These are phyloP conservation scores for Eremomyces bilateralis DNA, from an alignment of 495 filamentous ascomycete genomes.

Conservation along the genomic window DNA sequence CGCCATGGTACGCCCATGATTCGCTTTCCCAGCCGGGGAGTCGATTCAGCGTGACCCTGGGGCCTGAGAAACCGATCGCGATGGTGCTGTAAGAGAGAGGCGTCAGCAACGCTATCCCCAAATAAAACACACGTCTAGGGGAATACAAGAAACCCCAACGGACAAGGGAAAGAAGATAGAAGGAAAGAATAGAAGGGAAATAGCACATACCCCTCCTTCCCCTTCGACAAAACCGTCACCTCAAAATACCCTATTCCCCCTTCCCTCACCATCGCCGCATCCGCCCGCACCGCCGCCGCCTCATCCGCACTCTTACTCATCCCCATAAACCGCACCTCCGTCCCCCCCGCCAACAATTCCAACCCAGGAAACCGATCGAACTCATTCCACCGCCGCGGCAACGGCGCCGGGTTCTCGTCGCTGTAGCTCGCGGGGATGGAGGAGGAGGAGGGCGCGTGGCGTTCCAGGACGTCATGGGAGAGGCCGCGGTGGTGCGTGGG, in stretches of 20 bases:
- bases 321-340: conserved; percentile 56
- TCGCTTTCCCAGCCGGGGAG: conserved; percentile 90
- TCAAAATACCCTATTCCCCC: conserved; percentile 96
- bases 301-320: conserved; percentile 60
- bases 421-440: conserved; percentile 32
- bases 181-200: too few species aligned
- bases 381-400: conserved; percentile 70
- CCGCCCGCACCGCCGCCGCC: conserved; percentile 62
- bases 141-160: too few species aligned
- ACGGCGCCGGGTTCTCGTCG: conserved; percentile 33
- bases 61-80: conserved; percentile 67
- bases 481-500: conserved; percentile 48
- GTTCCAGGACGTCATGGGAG: conserved; percentile 72
- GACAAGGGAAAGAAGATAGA: too few species aligned
- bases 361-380: conserved; percentile 50
- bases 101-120: conserved; percentile 6
- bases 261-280: conserved; percentile 77
- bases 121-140: too few species aligned
- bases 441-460: too few species aligned
- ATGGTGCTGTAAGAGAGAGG: conserved; percentile 39
- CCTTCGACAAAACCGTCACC: conserved; percentile 62
- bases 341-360: conserved; percentile 44
- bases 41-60: conserved; percentile 52
- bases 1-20: conserved; percentile 94
- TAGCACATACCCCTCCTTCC: conserved; percentile 58